These are phyloP conservation scores for Fennellomyces sp. DNA, from an alignment of 371 early-diverging fungal species.

Conservation along the genomic window DNA sequence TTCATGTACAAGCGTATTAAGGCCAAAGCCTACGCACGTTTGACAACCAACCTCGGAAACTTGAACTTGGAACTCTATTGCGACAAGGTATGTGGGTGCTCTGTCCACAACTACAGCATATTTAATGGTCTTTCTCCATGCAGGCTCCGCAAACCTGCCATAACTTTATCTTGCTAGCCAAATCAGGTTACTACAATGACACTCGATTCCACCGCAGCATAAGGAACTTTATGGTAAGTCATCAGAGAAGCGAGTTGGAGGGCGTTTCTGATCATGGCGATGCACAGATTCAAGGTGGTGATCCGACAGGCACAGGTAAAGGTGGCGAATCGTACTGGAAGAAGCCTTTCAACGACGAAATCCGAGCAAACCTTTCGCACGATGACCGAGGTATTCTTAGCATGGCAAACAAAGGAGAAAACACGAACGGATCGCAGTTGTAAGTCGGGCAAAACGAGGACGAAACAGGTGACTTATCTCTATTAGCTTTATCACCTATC, in stretches of 20 bases:
- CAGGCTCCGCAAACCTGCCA: slow-evolving; percentile 85
- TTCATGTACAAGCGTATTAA: slow-evolving; percentile 85
- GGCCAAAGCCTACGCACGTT: slow-evolving; percentile 74
- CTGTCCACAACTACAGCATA: background rate
- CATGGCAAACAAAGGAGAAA: slow-evolving; percentile 91
- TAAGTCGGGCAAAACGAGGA: slow-evolving; percentile 37
- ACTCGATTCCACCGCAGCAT: slow-evolving; percentile 88
- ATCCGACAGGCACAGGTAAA: slow-evolving; percentile 89
- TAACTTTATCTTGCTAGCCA: slow-evolving; percentile 89
- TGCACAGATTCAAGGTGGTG: slow-evolving; percentile 94
- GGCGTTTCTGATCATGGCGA: too few species aligned
- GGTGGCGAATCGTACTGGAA: slow-evolving; percentile 90
- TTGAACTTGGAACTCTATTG: slow-evolving; percentile 88
- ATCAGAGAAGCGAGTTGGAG: too few species aligned
- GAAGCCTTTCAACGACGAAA: slow-evolving; percentile 80
- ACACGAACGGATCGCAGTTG: slow-evolving; percentile 91
- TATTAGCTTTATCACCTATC: slow-evolving; percentile 82
- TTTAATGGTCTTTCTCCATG: background rate
- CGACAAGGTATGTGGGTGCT: slow-evolving; percentile 43
- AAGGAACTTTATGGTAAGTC: slow-evolving; percentile 82
- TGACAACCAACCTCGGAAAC: slow-evolving; percentile 85
- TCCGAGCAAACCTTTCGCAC: slow-evolving; percentile 76
- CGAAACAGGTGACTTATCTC: background rate
- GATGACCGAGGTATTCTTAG: slow-evolving; percentile 76
- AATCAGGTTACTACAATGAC: slow-evolving; percentile 82